Conservation (phyloP, 108 stramenopile species). For the Conticribra guillardii region DNA sequence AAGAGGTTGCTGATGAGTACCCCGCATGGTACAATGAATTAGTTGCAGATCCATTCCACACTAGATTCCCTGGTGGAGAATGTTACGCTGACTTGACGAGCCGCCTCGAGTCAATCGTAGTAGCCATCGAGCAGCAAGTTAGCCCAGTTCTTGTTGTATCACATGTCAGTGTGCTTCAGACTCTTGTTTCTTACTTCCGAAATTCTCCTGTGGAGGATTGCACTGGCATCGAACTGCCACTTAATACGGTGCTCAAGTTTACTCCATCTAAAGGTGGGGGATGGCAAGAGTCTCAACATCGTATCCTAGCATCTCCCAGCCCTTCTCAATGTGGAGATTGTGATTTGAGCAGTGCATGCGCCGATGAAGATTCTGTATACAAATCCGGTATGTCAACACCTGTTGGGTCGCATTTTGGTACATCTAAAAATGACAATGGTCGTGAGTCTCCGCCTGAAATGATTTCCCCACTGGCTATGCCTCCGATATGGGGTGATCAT, state of each 20-base stretch:
- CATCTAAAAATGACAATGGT: not conserved
- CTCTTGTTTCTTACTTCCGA: constrained; percentile 87
- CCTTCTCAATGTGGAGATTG: constrained; percentile 6
- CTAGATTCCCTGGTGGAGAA: constrained; percentile 93
- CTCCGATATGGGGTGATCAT: constrained; percentile 50
- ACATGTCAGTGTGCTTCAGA: constrained; percentile 89
- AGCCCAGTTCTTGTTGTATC: constrained; percentile 86
- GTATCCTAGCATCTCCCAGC: constrained; percentile 18
- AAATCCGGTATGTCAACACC: constrained; percentile 4
- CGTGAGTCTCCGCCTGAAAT: constrained; percentile 19
- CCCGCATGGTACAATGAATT: constrained; percentile 78
- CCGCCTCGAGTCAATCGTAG: constrained; percentile 79
- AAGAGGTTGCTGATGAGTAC: constrained; percentile 67
- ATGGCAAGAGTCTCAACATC: constrained; percentile 72
- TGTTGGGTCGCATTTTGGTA: not conserved
- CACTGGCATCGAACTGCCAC: constrained; percentile 83
- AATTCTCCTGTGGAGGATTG: constrained; percentile 76
- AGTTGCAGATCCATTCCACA: constrained; percentile 78
- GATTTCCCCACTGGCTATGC: constrained; percentile 20
- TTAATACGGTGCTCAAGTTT: constrained; percentile 89
- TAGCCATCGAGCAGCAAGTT: constrained; percentile 91
- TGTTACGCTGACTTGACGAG: constrained; percentile 84
- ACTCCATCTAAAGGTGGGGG: constrained; percentile 87
- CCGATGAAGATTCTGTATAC: constrained; percentile 11
- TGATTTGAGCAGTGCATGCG: constrained; percentile 2